Evolutionary conservation across 441 rosid species (phyloP).

Genomic region (Croton laevigatus): DNA sequence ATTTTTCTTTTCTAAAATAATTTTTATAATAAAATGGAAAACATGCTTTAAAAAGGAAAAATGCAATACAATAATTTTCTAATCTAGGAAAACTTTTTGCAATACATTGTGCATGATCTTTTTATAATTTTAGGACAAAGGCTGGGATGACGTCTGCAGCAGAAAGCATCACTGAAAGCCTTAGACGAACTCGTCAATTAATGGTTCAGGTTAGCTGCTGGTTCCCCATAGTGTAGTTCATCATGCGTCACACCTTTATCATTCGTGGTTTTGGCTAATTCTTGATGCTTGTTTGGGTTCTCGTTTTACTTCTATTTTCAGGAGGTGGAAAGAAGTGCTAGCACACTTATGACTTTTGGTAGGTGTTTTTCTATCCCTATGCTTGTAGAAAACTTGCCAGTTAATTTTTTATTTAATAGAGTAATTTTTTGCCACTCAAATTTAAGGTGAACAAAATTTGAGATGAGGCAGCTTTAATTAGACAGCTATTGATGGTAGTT

Average conservation of each 20-base stretch:
- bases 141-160: slow-evolving; percentile 95
- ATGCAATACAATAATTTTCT: neutral
- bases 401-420: neutral
- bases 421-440: neutral
- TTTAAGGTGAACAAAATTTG: neutral
- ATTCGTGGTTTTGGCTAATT: neutral
- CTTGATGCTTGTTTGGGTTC: slow-evolving; percentile 17
- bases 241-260: neutral
- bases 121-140: slow-evolving; percentile 56
- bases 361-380: slow-evolving; percentile 31
- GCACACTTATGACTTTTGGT: slow-evolving; percentile 72
- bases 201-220: slow-evolving; percentile 76
- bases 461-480: neutral
- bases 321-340: slow-evolving; percentile 85
- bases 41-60: neutral
- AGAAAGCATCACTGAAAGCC: slow-evolving; percentile 95
- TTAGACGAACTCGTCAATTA: slow-evolving; percentile 81
- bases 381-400: neutral
- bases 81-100: neutral
- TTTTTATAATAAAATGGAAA: neutral
- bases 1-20: neutral
- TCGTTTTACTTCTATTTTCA: slow-evolving; percentile 28
- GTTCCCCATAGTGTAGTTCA: neutral
- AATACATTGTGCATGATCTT: slow-evolving; percentile 1
- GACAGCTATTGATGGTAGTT: neutral